A percentile compares a stretch with the other conserved stretches of the same genome.
phyloP scores from a whole-genome alignment of 352 stramenopile genomes.

The Sclerospora graminicola region DNA sequence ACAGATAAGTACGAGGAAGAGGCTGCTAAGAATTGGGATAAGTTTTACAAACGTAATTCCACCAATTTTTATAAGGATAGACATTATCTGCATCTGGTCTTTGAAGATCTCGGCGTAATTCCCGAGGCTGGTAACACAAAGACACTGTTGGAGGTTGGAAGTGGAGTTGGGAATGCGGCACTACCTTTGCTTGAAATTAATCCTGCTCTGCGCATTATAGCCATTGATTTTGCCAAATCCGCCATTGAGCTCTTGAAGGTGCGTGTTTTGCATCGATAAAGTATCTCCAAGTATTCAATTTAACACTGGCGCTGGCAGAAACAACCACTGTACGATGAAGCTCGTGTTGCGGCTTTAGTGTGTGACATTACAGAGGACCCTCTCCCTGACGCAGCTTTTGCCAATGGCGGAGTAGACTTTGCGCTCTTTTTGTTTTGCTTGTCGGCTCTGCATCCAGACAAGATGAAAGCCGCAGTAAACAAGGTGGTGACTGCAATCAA shows the following conservation, averaged over 20 bases:
- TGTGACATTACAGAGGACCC: constrained; percentile 81
- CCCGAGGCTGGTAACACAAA: constrained; percentile 36
- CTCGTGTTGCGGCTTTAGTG: constrained; percentile 57
- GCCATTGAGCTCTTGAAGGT: constrained; percentile 90
- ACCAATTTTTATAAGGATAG: constrained; percentile 94
- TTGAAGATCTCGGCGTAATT: constrained; percentile 69
- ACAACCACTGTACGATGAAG: constrained; percentile 70
- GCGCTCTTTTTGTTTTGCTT: constrained; percentile 84
- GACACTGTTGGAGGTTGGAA: constrained; percentile 90
- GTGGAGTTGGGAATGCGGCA: constrained; percentile 92
- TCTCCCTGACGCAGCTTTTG: constrained; percentile 41
- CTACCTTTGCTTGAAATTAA: constrained; percentile 91
- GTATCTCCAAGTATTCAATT: background rate
- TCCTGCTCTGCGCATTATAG: constrained; percentile 72
- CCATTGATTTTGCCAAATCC: constrained; percentile 89
- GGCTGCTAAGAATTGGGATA: constrained; percentile 86
- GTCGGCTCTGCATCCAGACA: constrained; percentile 85
- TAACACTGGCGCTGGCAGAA: constrained; percentile 25
- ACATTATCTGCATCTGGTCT: constrained; percentile 91
- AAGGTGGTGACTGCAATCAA: constrained; percentile 81
- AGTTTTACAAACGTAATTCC: constrained; percentile 90
- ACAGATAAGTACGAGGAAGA: constrained; percentile 76
- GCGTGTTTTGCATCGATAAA: background rate
- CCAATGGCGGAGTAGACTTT: constrained; percentile 66
- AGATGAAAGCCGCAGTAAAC: constrained; percentile 76